phyloP scores from a whole-genome alignment of 1,284 basidiomycete genomes.

The Hemileia vastatrix region DNA sequence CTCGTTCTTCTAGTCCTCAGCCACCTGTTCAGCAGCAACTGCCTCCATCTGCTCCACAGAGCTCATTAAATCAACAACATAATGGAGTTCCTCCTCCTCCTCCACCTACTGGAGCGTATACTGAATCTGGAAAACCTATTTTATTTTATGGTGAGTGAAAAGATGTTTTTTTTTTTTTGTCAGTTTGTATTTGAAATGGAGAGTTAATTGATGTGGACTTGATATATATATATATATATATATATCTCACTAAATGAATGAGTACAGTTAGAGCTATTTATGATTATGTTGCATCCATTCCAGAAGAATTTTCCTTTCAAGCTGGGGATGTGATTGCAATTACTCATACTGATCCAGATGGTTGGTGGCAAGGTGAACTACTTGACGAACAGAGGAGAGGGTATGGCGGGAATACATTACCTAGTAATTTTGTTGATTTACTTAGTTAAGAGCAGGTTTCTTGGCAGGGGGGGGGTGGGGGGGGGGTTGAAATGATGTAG shows the following conservation, averaged over 20 bases:
- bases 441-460: slow-evolving; percentile 1
- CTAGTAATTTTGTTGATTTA: slow-evolving; percentile 64
- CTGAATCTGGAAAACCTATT: slow-evolving; percentile 65
- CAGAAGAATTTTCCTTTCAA: slow-evolving; percentile 78
- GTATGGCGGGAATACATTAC: slow-evolving; percentile 73
- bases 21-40: slow-evolving; percentile 26
- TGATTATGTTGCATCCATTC: slow-evolving; percentile 75
- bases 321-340: slow-evolving; percentile 84
- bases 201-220: not conserved
- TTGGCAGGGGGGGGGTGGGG: too few relatives aligned
- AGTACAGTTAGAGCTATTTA: slow-evolving; percentile 75
- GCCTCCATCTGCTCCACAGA: slow-evolving; percentile 19
- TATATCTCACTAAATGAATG: not conserved
- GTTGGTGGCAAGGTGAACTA: slow-evolving; percentile 79
- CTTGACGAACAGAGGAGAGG: slow-evolving; percentile 72
- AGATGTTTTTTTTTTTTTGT: slow-evolving; percentile 25
- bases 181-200: not conserved
- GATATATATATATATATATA: not conserved
- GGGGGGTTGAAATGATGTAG: not conserved
- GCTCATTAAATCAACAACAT: slow-evolving; percentile 43
- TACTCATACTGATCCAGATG: slow-evolving; percentile 79
- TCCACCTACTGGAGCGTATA: slow-evolving; percentile 59
- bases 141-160: slow-evolving; percentile 63
- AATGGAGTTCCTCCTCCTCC: slow-evolving; percentile 35
- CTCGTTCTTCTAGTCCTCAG: too few relatives aligned